Conservation (phyloP, 2,329 filamentous ascomycete genomes). For the Xylariales sp. region DNA sequence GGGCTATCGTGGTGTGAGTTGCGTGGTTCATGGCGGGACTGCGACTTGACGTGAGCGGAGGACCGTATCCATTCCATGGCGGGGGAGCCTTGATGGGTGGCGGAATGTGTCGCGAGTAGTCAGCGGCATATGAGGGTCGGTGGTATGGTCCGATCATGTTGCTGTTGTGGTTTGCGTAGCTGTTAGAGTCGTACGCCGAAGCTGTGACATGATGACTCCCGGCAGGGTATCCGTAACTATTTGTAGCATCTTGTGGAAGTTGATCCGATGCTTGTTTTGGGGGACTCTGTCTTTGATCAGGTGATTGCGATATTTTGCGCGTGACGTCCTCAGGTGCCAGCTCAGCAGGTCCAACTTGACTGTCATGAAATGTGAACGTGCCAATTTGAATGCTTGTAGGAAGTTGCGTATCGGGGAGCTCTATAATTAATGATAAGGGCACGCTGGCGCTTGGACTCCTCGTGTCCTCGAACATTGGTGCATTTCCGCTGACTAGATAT, state of each 20-base stretch:
- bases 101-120: slow-evolving; percentile 34
- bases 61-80: slow-evolving; percentile 41
- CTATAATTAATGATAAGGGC: slow-evolving; percentile 50
- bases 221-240: slow-evolving; percentile 52
- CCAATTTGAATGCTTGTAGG: slow-evolving; percentile 44
- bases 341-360: slow-evolving; percentile 27
- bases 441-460: slow-evolving; percentile 45
- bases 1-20: slow-evolving; percentile 36
- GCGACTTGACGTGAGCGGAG: slow-evolving; percentile 33
- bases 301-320: slow-evolving; percentile 37
- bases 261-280: slow-evolving; percentile 28
- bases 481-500: slow-evolving; percentile 69
- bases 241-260: slow-evolving; percentile 41
- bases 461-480: slow-evolving; percentile 56
- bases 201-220: slow-evolving; percentile 44
- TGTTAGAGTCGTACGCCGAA: slow-evolving; percentile 31
- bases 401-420: slow-evolving; percentile 47
- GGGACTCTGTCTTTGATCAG: slow-evolving; percentile 39
- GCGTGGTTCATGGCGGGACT: slow-evolving; percentile 34
- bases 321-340: slow-evolving; percentile 36
- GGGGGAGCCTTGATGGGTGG: slow-evolving; percentile 32
- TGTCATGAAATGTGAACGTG: slow-evolving; percentile 41
- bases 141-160: slow-evolving; percentile 55
- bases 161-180: slow-evolving; percentile 33
- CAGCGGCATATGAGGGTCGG: slow-evolving; percentile 46